phyloP scores from a whole-genome alignment of 2,329 filamentous ascomycete species.

The Colletotrichum falcatum region DNA sequence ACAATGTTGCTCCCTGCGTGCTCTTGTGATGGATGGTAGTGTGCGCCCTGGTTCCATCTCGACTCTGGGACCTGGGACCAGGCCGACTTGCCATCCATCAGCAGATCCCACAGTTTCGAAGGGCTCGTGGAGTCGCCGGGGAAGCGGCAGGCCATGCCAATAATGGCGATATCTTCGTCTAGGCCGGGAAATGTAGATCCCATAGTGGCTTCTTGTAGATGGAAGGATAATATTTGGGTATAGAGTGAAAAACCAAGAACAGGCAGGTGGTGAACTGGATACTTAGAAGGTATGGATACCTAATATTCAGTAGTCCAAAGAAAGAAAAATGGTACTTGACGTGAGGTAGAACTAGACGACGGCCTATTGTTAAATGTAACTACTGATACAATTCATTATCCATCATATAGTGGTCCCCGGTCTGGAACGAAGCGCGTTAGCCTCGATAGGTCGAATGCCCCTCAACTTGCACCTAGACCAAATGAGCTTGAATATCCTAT shows the following conservation, averaged over 20 bases:
- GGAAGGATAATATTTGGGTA: neutral
- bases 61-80: constrained; percentile 61
- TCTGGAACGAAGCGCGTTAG: too few relatives aligned
- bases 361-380: neutral
- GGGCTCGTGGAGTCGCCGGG: constrained; percentile 38
- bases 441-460: too few relatives aligned
- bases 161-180: constrained; percentile 42
- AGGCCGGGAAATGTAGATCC: constrained; percentile 2
- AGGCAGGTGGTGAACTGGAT: neutral
- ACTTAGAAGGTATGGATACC: neutral
- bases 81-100: constrained; percentile 56
- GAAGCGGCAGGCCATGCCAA: constrained; percentile 44
- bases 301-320: neutral
- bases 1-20: constrained; percentile 55
- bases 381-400: neutral
- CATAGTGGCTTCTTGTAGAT: neutral
- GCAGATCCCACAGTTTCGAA: constrained; percentile 59
- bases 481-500: too few relatives aligned
- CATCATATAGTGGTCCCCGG: too few relatives aligned
- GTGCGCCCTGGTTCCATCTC: constrained; percentile 63
- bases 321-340: neutral
- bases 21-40: constrained; percentile 63
- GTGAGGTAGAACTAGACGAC: neutral
- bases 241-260: neutral
- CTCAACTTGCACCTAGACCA: too few relatives aligned